phyloP scores from a whole-genome alignment of 495 filamentous ascomycete genomes.

The Aspergillus egyptiacus region DNA sequence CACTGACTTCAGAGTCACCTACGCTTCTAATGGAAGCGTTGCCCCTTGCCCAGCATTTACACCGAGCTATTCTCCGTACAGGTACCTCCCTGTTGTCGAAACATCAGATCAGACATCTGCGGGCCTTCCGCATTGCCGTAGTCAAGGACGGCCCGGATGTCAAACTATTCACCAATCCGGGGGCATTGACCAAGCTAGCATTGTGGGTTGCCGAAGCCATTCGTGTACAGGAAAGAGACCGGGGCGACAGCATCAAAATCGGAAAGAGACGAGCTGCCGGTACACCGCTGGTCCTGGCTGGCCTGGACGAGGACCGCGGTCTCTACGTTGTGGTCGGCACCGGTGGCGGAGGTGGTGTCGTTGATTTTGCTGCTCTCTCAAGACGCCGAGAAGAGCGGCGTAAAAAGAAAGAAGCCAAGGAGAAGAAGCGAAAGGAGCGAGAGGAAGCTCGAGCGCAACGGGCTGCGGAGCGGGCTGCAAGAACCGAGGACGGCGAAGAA shows the following conservation, averaged over 20 bases:
- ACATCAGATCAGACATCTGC: constrained; percentile 83
- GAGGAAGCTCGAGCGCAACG: constrained; percentile 51
- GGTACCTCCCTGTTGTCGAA: constrained; percentile 88
- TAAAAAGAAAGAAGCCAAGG: constrained; percentile 53
- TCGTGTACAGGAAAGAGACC: constrained; percentile 77
- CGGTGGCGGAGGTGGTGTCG: constrained; percentile 60
- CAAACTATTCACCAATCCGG: constrained; percentile 79
- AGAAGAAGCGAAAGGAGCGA: constrained; percentile 55
- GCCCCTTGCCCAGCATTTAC: constrained; percentile 78
- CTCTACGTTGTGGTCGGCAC: constrained; percentile 90
- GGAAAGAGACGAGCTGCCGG: constrained; percentile 53
- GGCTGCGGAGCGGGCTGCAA: constrained; percentile 39
- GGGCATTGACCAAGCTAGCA: constrained; percentile 85
- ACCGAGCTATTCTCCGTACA: constrained; percentile 88
- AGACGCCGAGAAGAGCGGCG: constrained; percentile 59
- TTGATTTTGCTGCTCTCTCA: constrained; percentile 57
- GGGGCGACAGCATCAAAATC: constrained; percentile 59
- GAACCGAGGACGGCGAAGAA: constrained; percentile 51
- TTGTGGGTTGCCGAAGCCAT: constrained; percentile 94
- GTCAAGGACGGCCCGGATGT: constrained; percentile 94
- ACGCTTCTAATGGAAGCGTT: constrained; percentile 60
- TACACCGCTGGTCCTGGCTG: constrained; percentile 83
- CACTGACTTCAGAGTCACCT: constrained; percentile 38
- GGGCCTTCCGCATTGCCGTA: constrained; percentile 88
- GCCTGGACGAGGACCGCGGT: constrained; percentile 79